These are phyloP conservation scores for Phaseolus lunatus DNA, from an alignment of 306 rosid genomes.

Conservation along the genomic window DNA sequence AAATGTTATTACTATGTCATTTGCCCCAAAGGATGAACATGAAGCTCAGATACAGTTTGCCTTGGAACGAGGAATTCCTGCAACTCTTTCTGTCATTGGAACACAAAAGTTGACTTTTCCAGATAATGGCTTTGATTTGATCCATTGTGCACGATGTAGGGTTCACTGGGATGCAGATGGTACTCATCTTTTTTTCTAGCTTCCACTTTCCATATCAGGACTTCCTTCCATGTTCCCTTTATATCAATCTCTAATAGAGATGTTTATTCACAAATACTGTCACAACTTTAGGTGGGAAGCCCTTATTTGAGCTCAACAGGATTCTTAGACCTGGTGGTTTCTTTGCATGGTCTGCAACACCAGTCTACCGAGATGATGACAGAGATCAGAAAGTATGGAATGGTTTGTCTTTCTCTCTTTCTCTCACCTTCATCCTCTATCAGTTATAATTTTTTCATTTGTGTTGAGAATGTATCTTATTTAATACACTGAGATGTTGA, in stretches of 20 bases:
- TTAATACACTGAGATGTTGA: slow-evolving; percentile 10
- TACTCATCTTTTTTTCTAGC: slow-evolving; percentile 44
- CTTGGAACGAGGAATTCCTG: slow-evolving; percentile 97
- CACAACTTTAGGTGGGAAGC: slow-evolving; percentile 75
- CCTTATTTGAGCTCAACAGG: slow-evolving; percentile 88
- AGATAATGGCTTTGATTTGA: slow-evolving; percentile 77
- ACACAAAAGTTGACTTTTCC: slow-evolving; percentile 85
- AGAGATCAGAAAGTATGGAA: slow-evolving; percentile 81
- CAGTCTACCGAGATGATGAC: slow-evolving; percentile 78
- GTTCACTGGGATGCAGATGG: slow-evolving; percentile 99
- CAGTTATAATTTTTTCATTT: background rate
- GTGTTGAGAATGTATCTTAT: background rate
- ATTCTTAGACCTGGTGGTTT: slow-evolving; percentile 94
- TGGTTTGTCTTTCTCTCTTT: slow-evolving; percentile 59
- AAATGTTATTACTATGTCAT: slow-evolving; percentile 88
- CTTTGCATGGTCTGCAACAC: slow-evolving; percentile 98
- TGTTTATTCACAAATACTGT: slow-evolving; percentile 37
- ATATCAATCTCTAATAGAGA: slow-evolving; percentile 1
- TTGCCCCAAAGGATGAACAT: slow-evolving; percentile 98
- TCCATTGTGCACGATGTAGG: slow-evolving; percentile 97
- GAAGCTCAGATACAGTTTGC: slow-evolving; percentile 99
- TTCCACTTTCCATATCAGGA: slow-evolving; percentile 13
- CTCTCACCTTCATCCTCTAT: slow-evolving; percentile 12
- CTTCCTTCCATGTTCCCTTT: slow-evolving; percentile 11
- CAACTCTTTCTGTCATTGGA: slow-evolving; percentile 93